phyloP scores from a whole-genome alignment of 2,329 filamentous ascomycete genomes.

The Fusarium penzigii region DNA sequence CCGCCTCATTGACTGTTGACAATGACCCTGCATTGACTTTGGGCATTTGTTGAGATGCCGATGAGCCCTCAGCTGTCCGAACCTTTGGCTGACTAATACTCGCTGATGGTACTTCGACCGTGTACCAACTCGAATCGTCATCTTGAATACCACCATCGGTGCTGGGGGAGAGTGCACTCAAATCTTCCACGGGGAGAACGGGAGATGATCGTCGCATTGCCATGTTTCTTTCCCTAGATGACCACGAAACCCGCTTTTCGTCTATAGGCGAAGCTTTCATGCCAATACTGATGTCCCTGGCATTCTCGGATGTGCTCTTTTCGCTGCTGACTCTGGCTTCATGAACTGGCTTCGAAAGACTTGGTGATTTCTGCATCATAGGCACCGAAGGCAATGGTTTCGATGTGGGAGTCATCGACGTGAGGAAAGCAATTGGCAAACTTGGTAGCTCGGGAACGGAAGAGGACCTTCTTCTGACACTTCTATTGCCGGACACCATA shows the following conservation, averaged over 20 bases:
- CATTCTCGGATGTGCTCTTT: not conserved
- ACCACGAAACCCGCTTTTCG: conserved; percentile 2
- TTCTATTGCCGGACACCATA: conserved; percentile 6
- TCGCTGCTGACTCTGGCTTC: not conserved
- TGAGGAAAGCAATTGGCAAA: conserved; percentile 10
- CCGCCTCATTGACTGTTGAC: conserved; percentile 25
- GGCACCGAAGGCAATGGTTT: not conserved
- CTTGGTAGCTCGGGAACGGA: conserved; percentile 28
- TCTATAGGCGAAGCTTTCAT: not conserved
- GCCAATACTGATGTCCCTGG: not conserved
- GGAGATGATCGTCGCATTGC: conserved; percentile 50
- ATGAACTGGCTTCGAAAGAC: not conserved
- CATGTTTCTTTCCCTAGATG: not conserved
- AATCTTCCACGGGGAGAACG: conserved; percentile 44
- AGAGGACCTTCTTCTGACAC: conserved; percentile 28
- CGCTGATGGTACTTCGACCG: conserved; percentile 50
- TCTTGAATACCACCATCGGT: conserved; percentile 38
- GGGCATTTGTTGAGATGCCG: conserved; percentile 7
- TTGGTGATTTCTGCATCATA: not conserved
- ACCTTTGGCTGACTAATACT: conserved; percentile 46
- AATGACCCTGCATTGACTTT: conserved; percentile 8
- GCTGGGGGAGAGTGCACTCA: conserved; percentile 33
- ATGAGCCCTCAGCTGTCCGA: conserved; percentile 36
- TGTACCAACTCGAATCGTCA: conserved; percentile 50
- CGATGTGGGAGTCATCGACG: not conserved